Percentiles rank a stretch among this genome's conserved stretches.
Evolutionary conservation across 768 basidiomycete genomes (phyloP).

Genomic region (Termitomyces sp.): DNA sequence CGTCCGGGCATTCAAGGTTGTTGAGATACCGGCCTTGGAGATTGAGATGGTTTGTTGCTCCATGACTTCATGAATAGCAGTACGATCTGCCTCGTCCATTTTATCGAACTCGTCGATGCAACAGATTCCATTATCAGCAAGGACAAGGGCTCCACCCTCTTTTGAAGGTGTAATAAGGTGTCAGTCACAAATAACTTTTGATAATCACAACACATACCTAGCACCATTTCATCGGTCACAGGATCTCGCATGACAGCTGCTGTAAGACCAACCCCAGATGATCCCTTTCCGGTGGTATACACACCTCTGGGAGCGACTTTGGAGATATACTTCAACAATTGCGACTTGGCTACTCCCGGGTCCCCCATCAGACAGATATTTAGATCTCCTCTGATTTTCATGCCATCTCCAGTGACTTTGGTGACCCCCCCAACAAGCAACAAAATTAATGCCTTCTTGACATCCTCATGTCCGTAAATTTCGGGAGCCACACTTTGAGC

Average conservation of each 20-base stretch:
- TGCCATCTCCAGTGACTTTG: conserved; percentile 92
- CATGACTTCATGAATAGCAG: conserved; percentile 99
- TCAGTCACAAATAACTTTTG: background rate
- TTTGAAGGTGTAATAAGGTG: conserved; percentile 9
- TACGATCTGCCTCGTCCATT: conserved; percentile 97
- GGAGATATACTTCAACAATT: conserved; percentile 95
- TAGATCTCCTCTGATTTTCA: conserved; percentile 98
- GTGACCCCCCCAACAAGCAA: conserved; percentile 95
- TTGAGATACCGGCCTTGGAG: conserved; percentile 98
- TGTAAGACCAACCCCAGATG: conserved; percentile 96
- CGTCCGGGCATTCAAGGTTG: conserved; percentile 94
- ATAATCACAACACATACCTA: conserved; percentile 53
- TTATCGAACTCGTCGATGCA: conserved; percentile 99
- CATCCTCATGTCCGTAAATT: conserved; percentile 95
- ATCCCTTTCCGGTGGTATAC: conserved; percentile 98
- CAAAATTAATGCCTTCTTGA: conserved; percentile 92
- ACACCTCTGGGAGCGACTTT: conserved; percentile 97
- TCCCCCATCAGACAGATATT: conserved; percentile 99
- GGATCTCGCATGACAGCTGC: conserved; percentile 99
- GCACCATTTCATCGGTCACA: conserved; percentile 98
- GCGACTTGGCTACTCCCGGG: conserved; percentile 98
- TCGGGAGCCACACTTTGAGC: conserved; percentile 96
- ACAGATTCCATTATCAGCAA: conserved; percentile 99
- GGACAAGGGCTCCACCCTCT: conserved; percentile 99
- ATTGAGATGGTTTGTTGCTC: conserved; percentile 99